Evolutionary conservation across 257 asterid genomes (phyloP).

Genomic region (Solanum chiquidenum): DNA sequence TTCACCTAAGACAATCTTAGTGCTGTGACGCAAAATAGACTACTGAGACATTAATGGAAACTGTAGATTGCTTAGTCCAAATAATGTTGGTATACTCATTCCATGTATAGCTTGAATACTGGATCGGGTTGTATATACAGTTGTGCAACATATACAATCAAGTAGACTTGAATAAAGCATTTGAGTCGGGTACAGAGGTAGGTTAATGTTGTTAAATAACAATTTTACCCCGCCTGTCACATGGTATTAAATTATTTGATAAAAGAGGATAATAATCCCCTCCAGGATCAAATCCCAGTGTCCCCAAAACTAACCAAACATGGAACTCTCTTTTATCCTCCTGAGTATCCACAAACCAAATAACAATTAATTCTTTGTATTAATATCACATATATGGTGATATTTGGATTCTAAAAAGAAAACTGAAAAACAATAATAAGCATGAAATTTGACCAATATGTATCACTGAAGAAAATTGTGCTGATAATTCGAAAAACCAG

Average conservation of each 20-base stretch:
- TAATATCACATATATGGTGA: background rate
- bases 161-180: background rate
- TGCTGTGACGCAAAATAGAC: background rate
- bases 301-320: background rate
- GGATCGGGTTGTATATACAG: background rate
- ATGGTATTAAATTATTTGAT: background rate
- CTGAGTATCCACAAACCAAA: background rate
- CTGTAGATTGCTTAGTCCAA: background rate
- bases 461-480: background rate
- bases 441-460: background rate
- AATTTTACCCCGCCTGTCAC: background rate
- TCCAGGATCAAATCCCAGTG: background rate
- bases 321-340: background rate
- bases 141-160: background rate
- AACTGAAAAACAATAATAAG: background rate
- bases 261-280: background rate
- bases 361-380: background rate
- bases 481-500: background rate
- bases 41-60: background rate
- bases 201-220: background rate
- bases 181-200: background rate
- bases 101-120: background rate
- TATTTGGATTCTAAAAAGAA: background rate
- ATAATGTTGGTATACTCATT: background rate
- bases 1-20: slow-evolving; percentile 65